These are phyloP conservation scores for Skeletonema tropicum DNA, from an alignment of 108 stramenopile species.

Conservation along the genomic window DNA sequence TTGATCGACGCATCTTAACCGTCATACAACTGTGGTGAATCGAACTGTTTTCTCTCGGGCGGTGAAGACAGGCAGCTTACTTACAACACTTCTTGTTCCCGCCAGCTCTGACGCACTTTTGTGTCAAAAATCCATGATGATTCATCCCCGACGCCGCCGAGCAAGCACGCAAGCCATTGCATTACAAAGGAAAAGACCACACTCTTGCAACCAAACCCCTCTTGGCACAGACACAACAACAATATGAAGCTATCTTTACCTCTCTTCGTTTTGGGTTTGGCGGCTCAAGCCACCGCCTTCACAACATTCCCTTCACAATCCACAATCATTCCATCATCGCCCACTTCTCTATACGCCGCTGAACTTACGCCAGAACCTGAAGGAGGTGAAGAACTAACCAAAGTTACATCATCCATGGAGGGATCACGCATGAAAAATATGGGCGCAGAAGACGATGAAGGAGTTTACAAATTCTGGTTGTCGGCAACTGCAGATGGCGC, in stretches of 20 bases:
- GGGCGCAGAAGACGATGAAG: constrained; percentile 48
- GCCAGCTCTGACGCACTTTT: neutral
- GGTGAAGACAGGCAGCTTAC: neutral
- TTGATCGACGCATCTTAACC: neutral
- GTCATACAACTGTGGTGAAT: too few relatives aligned
- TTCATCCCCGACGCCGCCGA: neutral
- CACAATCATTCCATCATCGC: neutral
- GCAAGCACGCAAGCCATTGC: neutral
- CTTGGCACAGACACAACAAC: neutral
- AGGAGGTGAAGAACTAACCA: constrained; percentile 71
- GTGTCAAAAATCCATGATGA: neutral
- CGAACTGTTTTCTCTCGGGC: too few relatives aligned
- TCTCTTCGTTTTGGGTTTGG: neutral
- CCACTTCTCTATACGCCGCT: constrained; percentile 28
- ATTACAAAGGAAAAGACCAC: neutral
- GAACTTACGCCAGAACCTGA: constrained; percentile 83
- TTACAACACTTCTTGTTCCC: neutral
- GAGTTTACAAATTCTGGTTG: constrained; percentile 79
- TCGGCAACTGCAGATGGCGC: constrained; percentile 58
- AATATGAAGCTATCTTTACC: neutral
- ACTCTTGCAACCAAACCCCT: neutral
- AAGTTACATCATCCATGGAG: constrained; percentile 56
- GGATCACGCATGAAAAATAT: constrained; percentile 78
- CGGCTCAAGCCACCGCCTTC: neutral
- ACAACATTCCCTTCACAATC: constrained; percentile 2